A percentile compares a stretch with the other conserved stretches of the same genome.
Evolutionary conservation across 2,329 filamentous ascomycete genomes (phyloP).

Genomic region (Diplodia scrobiculata): DNA sequence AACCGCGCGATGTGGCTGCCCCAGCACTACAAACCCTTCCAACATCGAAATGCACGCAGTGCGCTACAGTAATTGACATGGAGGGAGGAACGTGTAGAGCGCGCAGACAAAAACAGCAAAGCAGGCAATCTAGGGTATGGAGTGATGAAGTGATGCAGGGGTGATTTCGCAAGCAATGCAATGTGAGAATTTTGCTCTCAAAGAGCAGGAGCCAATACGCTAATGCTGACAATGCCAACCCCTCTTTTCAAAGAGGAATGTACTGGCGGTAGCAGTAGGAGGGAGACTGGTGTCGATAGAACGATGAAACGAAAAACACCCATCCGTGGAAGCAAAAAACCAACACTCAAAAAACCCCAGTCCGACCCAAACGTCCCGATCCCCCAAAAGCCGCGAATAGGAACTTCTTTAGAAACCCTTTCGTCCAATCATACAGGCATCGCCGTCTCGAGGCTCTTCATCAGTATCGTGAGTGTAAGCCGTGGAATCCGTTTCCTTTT

Average conservation of each 20-base stretch:
- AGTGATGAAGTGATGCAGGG: neutral
- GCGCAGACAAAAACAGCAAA: neutral
- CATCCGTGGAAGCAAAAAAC: constrained; percentile 3
- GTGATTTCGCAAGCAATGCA: constrained; percentile 7
- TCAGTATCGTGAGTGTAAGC: constrained; percentile 6
- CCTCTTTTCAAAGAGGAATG: neutral
- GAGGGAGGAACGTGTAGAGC: neutral
- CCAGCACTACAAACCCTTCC: neutral
- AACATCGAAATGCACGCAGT: neutral
- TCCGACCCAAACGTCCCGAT: constrained; percentile 19
- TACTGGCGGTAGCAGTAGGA: constrained; percentile 8
- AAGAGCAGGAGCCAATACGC: neutral
- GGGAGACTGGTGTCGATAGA: neutral
- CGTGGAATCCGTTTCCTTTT: neutral
- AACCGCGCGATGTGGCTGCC: neutral
- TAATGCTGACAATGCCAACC: neutral
- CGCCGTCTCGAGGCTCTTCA: constrained; percentile 6
- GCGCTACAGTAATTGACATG: neutral
- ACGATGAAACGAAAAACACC: neutral
- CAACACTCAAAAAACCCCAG: constrained; percentile 4
- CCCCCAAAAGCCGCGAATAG: constrained; percentile 16
- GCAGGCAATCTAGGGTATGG: constrained; percentile 5
- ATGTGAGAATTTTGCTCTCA: constrained; percentile 1
- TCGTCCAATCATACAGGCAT: constrained; percentile 27
- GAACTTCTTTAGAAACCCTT: constrained; percentile 22